Conservation (phyloP, 78 protist genomes). For the Chrysochromulina tobinii region DNA sequence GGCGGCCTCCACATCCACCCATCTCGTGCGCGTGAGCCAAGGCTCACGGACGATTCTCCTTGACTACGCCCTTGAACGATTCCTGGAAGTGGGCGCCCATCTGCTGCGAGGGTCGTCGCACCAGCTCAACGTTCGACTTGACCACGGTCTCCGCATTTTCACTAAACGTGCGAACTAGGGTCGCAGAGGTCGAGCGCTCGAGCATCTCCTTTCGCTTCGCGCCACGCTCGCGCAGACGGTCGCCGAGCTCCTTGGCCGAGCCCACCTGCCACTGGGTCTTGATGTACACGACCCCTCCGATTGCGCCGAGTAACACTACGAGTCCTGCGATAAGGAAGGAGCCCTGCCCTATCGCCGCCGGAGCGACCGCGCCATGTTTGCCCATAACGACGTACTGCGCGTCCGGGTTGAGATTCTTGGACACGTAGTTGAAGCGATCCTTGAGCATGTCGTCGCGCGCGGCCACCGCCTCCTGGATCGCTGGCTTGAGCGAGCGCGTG, state of each 20-base stretch:
- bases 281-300: neutral
- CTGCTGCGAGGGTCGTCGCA: conserved; percentile 7
- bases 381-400: neutral
- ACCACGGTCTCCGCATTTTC: neutral
- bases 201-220: neutral
- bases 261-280: neutral
- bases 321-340: neutral
- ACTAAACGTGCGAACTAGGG: neutral
- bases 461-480: neutral
- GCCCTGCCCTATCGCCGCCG: neutral
- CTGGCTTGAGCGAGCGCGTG: neutral
- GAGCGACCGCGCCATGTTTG: neutral
- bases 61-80: neutral
- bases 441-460: neutral
- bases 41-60: neutral
- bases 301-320: neutral
- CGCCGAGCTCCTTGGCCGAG: conserved; percentile 9
- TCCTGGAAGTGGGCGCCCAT: neutral
- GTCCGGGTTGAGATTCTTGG: neutral
- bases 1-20: too few species aligned
- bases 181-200: neutral
- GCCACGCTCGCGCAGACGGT: neutral
- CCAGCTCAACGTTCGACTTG: neutral
- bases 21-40: too few species aligned
- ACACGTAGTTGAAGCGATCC: neutral